Evolutionary conservation across 176 grass and related monocot species (phyloP), one percentile per base, ranked within the genome.

Genomic region (Ampelocalamus luodianensis): DNA sequence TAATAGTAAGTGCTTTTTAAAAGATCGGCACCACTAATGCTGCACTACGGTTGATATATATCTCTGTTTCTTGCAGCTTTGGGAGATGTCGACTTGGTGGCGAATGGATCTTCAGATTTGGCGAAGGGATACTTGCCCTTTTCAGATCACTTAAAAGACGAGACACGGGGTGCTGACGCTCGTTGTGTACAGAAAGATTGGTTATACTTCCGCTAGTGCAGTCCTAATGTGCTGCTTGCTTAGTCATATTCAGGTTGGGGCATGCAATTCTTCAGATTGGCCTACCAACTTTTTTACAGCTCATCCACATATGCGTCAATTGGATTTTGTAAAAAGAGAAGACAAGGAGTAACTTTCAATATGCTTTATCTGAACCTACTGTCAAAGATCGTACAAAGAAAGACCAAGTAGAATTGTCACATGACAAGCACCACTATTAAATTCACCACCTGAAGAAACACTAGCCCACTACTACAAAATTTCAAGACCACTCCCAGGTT

Each of bases 31-130:
- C 38, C 34, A 79, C 38, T 74, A 73, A 82, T 49, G 67, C 51
- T 27, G 72, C 20, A 37, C 51, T 20, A 29, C 55, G 15, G 29
- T 8, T 26, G 37, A 8, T 50, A 27, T 27, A 77, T 66, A 66
- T 50, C 32, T n/a, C 10, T 23, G 43, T 10, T 86, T 86, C 22
- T 29, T 62, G 51, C 71, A 81, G 71, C 71, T 76, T 69, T 68
- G 5, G 18, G 77, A 67, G 24, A 46, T 49, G 70, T 60, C 78
- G 22, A 53, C 43, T 79, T 11, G 13, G 39, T 0, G 69, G 12
- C 49, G 34, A 53, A n/a, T 24, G 58, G 78, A 76, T 82, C 60
- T 84, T n/a, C 85, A 10, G 58, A 73, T 67, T 78, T 46, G 74
- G 53, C 59, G 14, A 54, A 45, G 40, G 48, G 6, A 23, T 14